Evolutionary conservation across 73 alveolate genomes (phyloP).

Genomic region (Paramecium caudatum): DNA sequence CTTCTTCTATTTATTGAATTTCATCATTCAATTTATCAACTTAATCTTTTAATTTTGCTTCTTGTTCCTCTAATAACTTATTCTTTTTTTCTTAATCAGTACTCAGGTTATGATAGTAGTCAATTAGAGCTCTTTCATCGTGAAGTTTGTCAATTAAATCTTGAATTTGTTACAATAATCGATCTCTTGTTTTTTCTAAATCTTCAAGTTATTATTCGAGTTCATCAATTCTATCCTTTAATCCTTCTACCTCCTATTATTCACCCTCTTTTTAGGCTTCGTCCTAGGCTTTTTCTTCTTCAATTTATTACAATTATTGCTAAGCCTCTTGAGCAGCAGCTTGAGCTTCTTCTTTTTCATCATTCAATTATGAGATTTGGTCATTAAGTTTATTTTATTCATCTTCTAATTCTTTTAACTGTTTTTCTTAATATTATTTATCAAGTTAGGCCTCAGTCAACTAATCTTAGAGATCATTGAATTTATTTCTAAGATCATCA

Average conservation of each 20-base stretch:
- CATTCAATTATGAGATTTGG: not conserved
- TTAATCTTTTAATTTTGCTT: not conserved
- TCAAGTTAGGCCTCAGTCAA: conserved; percentile 8
- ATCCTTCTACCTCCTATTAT: not conserved
- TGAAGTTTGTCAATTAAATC: conserved; percentile 31
- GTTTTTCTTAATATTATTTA: not conserved
- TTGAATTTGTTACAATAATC: not conserved
- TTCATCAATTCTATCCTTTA: conserved; percentile 5
- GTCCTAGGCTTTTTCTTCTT: conserved; percentile 17
- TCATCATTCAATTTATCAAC: conserved; percentile 17
- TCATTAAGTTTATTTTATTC: conserved; percentile 14
- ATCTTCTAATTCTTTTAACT: not conserved
- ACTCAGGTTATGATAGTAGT: conserved; percentile 18
- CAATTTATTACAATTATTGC: not conserved
- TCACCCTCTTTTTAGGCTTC: conserved; percentile 22
- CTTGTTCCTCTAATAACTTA: not conserved
- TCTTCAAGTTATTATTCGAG: conserved; percentile 23
- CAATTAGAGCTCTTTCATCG: not conserved
- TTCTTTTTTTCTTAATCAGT: conserved; percentile 35
- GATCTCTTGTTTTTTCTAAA: conserved; percentile 7
- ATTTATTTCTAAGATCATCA: conserved; percentile 29
- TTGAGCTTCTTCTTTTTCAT: conserved; percentile 32
- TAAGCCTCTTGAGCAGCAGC: conserved; percentile 40
- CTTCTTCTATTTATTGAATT: conserved; percentile 34
- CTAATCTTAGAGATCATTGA: conserved; percentile 6